phyloP scores from a whole-genome alignment of 495 filamentous ascomycete genomes.

The Lophiostoma macrostomum region DNA sequence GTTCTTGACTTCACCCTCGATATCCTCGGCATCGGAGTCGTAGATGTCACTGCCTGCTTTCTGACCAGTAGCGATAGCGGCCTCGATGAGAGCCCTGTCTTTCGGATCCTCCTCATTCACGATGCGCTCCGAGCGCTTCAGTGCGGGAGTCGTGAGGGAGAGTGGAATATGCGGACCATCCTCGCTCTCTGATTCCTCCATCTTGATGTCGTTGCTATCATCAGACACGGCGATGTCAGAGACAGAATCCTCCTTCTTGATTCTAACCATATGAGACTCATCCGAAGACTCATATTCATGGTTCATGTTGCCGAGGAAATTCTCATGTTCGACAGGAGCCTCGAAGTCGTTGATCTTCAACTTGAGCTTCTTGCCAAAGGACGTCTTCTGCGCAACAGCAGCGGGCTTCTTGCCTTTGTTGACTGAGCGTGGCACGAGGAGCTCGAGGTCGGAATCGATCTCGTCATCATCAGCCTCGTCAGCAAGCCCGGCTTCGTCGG shows the following conservation, averaged over 20 bases:
- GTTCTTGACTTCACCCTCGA: background rate
- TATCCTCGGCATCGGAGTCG: slow-evolving; percentile 5
- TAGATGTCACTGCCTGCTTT: slow-evolving; percentile 7
- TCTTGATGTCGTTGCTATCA: background rate
- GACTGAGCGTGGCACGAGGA: no score
- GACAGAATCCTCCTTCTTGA: background rate
- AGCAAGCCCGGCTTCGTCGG: no score
- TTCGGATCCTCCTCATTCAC: background rate
- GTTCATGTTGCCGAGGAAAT: background rate
- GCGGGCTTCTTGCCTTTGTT: no score
- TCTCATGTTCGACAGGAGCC: no score
- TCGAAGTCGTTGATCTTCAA: no score
- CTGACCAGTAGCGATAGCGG: no score
- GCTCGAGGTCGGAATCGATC: no score
- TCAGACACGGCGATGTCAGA: background rate
- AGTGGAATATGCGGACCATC: background rate
- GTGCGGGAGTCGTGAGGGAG: background rate
- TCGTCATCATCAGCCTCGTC: no score
- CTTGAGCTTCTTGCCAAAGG: background rate
- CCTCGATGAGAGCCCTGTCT: slow-evolving; percentile 2
- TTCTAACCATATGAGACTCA: background rate
- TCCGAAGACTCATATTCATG: background rate
- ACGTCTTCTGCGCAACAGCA: no score
- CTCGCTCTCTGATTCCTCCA: background rate
- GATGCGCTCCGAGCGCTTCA: slow-evolving; percentile 9